Conservation (phyloP, 2,329 filamentous ascomycete genomes). For the Dactylellina haptotyla region DNA sequence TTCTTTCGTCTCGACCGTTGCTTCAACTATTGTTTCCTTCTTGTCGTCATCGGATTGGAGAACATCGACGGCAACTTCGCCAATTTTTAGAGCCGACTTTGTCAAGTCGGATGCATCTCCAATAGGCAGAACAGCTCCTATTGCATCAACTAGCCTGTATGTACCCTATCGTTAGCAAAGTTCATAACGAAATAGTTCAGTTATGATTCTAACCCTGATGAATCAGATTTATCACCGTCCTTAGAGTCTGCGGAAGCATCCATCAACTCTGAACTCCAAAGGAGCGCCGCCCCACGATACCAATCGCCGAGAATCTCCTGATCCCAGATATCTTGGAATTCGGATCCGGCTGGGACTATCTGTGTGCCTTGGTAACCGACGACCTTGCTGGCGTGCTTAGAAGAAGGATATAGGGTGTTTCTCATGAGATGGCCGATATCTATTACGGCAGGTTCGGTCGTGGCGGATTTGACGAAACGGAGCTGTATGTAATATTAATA, state of each 20-base stretch:
- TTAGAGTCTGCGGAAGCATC: neutral
- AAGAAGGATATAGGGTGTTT: slow-evolving; percentile 16
- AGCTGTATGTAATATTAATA: slow-evolving; percentile 13
- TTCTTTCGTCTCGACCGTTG: no score
- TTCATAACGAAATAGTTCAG: neutral
- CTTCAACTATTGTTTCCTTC: no score
- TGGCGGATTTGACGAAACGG: slow-evolving; percentile 14
- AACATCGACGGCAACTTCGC: slow-evolving; percentile 11
- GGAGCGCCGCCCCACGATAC: slow-evolving; percentile 34
- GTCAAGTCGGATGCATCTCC: neutral
- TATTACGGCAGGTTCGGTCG: neutral
- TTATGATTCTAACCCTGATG: slow-evolving; percentile 1
- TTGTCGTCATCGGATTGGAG: slow-evolving; percentile 4
- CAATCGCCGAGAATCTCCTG: slow-evolving; percentile 37
- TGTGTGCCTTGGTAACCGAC: slow-evolving; percentile 14
- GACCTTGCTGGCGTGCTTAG: neutral
- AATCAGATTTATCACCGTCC: neutral
- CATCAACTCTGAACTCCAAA: slow-evolving; percentile 20
- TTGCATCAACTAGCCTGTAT: neutral
- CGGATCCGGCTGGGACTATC: slow-evolving; percentile 21
- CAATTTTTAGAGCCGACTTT: slow-evolving; percentile 20
- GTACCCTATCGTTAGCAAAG: neutral
- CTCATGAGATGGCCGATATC: slow-evolving; percentile 17
- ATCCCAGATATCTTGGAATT: slow-evolving; percentile 38
- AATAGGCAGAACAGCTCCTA: slow-evolving; percentile 20